Percentiles rank a stretch among this genome's conserved stretches.
Conservation (phyloP, 1,284 basidiomycete genomes). For the Amylostereum chailletii region DNA sequence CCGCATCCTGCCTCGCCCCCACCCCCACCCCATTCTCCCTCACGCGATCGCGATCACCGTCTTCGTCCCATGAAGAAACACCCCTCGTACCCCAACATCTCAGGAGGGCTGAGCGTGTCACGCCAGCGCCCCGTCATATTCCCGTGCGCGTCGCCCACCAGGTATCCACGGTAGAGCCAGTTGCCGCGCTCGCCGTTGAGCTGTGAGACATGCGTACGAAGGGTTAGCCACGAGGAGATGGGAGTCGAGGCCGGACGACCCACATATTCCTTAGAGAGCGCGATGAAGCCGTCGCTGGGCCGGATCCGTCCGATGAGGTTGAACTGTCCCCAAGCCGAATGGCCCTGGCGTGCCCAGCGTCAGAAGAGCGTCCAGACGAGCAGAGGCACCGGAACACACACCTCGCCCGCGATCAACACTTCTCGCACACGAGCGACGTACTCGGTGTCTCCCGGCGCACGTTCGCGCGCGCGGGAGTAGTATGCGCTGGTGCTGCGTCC, state of each 20-base stretch:
- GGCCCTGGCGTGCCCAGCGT: slow-evolving; percentile 37
- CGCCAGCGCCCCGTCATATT: slow-evolving; percentile 68
- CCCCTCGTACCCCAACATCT: slow-evolving; percentile 61
- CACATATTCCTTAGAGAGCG: slow-evolving; percentile 69
- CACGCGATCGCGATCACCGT: slow-evolving; percentile 22
- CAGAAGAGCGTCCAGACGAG: background rate
- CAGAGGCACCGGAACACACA: slow-evolving; percentile 18
- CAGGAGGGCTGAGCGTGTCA: slow-evolving; percentile 53
- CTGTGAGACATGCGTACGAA: slow-evolving; percentile 25
- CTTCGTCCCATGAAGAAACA: slow-evolving; percentile 68
- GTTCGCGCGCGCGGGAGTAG: slow-evolving; percentile 27
- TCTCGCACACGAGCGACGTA: slow-evolving; percentile 35
- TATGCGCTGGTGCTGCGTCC: slow-evolving; percentile 24
- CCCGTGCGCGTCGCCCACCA: slow-evolving; percentile 55
- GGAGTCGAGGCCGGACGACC: slow-evolving; percentile 16
- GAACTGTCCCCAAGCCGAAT: slow-evolving; percentile 77
- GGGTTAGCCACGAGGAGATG: background rate
- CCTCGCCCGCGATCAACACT: slow-evolving; percentile 65
- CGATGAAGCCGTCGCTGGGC: slow-evolving; percentile 63
- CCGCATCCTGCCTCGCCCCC: no score
- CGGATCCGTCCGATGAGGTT: slow-evolving; percentile 60
- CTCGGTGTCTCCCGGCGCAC: slow-evolving; percentile 9
- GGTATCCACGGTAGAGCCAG: slow-evolving; percentile 72
- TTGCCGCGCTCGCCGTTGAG: slow-evolving; percentile 58
- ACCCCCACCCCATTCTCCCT: background rate